Percentiles rank a stretch among this genome's conserved stretches.
Evolutionary conservation across 2,329 filamentous ascomycete species (phyloP).

Genomic region (Chrysoporthe puriensis): DNA sequence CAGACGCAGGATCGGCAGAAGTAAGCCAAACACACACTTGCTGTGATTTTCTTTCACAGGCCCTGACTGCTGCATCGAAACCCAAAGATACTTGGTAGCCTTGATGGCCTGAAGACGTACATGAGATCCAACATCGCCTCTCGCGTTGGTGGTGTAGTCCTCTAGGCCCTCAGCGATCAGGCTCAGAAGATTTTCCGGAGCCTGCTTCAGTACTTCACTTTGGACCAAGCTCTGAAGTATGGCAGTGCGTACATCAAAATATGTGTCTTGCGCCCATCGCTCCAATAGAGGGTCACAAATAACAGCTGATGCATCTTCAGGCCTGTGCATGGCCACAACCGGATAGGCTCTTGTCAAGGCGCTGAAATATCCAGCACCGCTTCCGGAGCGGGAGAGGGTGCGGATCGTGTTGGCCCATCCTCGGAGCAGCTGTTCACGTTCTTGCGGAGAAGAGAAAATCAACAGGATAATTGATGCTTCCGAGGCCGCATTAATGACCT

Average conservation of each 20-base stretch:
- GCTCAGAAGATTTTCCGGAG: slow-evolving; percentile 46
- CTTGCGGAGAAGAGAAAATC: slow-evolving; percentile 44
- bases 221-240: slow-evolving; percentile 59
- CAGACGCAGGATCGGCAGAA: slow-evolving; percentile 64
- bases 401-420: slow-evolving; percentile 52
- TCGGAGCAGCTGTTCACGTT: slow-evolving; percentile 45
- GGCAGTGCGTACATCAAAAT: slow-evolving; percentile 57
- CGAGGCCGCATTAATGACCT: slow-evolving; percentile 54
- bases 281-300: slow-evolving; percentile 51
- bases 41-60: neutral
- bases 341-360: slow-evolving; percentile 56
- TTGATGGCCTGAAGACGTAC: slow-evolving; percentile 80
- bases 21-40: slow-evolving; percentile 38
- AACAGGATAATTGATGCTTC: slow-evolving; percentile 56
- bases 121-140: slow-evolving; percentile 88
- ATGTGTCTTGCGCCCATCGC: slow-evolving; percentile 55
- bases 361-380: slow-evolving; percentile 56
- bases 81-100: slow-evolving; percentile 69
- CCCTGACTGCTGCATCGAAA: slow-evolving; percentile 4
- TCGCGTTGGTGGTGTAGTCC: slow-evolving; percentile 88
- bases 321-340: slow-evolving; percentile 34
- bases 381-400: slow-evolving; percentile 39
- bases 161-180: slow-evolving; percentile 67
- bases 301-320: slow-evolving; percentile 27
- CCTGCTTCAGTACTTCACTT: slow-evolving; percentile 48